Evolutionary conservation across 2,329 filamentous ascomycete genomes (phyloP).

Genomic region (Tympanopsis confertula): DNA sequence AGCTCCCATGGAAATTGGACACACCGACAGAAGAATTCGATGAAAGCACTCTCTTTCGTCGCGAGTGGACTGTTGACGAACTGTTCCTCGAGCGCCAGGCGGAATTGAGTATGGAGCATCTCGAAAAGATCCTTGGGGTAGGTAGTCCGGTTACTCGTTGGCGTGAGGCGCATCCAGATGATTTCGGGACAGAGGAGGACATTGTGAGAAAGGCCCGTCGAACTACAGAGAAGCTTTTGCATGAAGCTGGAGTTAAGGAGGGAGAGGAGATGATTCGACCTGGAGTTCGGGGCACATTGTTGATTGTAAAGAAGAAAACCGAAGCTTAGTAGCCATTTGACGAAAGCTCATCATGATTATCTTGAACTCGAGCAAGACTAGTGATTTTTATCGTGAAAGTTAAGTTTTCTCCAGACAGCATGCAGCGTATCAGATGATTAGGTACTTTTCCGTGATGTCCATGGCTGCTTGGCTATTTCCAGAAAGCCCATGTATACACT

Average conservation of each 20-base stretch:
- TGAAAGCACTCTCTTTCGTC: no score
- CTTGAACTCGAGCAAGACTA: no score
- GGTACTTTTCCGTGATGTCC: not conserved
- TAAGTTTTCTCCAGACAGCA: no score
- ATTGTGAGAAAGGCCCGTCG: constrained; percentile 4
- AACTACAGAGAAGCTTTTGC: constrained; percentile 9
- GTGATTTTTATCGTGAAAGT: no score
- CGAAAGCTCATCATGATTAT: no score
- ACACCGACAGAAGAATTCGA: no score
- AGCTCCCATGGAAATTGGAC: no score
- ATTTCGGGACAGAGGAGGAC: not conserved
- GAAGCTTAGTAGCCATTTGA: no score
- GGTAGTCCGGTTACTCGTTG: not conserved
- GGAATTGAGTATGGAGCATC: not conserved
- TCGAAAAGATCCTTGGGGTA: not conserved
- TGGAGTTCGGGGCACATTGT: constrained; percentile 5
- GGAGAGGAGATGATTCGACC: constrained; percentile 10
- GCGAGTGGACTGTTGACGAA: no score
- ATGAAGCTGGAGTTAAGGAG: constrained; percentile 12
- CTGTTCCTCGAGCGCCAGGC: no score
- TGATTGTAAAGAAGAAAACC: constrained; percentile 7
- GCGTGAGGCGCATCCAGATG: not conserved
- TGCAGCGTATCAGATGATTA: not conserved
- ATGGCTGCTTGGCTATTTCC: not conserved
- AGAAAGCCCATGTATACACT: not conserved